Evolutionary conservation across 257 asterid species (phyloP).

Genomic region (Fraxinus anomala): DNA sequence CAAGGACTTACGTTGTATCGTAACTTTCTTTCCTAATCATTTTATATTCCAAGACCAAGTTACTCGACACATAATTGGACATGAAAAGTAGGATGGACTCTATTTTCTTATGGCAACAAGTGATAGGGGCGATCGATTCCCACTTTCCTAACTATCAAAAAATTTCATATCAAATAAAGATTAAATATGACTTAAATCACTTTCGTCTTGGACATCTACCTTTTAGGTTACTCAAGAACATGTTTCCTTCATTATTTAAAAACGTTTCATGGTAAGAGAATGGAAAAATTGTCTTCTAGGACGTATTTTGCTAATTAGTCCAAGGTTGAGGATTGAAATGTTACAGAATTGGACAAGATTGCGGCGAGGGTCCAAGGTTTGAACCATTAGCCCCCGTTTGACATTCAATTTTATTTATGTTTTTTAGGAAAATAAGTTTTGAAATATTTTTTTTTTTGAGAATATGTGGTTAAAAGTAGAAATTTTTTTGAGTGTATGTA

Average conservation of each 20-base stretch:
- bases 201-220: conserved; percentile 15
- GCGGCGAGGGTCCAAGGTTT: too few relatives aligned
- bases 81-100: conserved; percentile 11
- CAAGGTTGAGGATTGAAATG: too few relatives aligned
- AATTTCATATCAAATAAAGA: conserved; percentile 7
- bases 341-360: too few relatives aligned
- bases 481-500: too few relatives aligned
- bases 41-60: conserved; percentile 5
- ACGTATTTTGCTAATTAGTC: too few relatives aligned
- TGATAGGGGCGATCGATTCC: background rate
- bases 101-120: background rate
- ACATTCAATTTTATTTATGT: too few relatives aligned
- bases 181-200: conserved; percentile 7
- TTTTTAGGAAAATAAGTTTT: too few relatives aligned
- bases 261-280: too few relatives aligned
- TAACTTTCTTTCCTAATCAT: background rate
- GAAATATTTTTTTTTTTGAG: too few relatives aligned
- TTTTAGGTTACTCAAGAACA: background rate
- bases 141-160: background rate
- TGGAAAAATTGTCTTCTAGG: too few relatives aligned
- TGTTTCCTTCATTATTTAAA: background rate
- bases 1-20: background rate
- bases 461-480: too few relatives aligned
- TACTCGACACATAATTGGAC: background rate
- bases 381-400: too few relatives aligned